A percentile compares a stretch with the other conserved stretches of the same genome.
Evolutionary conservation across 805 yeast genomes (phyloP).

Genomic region (Candida michaelii): DNA sequence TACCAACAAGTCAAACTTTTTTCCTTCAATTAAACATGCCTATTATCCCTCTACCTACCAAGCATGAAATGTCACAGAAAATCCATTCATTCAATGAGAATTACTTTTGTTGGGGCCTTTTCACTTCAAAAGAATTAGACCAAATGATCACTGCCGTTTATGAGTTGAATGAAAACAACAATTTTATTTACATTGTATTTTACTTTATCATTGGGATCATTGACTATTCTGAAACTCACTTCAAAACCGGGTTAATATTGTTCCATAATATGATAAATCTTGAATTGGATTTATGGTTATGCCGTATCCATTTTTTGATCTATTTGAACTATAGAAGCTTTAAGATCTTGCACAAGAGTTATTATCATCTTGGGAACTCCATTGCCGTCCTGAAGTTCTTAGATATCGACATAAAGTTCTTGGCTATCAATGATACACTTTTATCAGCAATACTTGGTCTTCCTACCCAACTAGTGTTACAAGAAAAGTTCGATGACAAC

Average conservation of each 20-base stretch:
- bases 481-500: neutral
- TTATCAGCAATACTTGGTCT: constrained; percentile 1
- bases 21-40: neutral
- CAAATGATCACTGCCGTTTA: constrained; percentile 2
- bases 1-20: neutral
- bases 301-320: constrained; percentile 39
- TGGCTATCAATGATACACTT: constrained; percentile 5
- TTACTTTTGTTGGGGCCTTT: constrained; percentile 4
- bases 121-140: neutral
- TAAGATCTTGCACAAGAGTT: constrained; percentile 1
- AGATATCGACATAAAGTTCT: neutral
- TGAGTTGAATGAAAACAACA: constrained; percentile 4
- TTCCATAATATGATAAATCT: constrained; percentile 24
- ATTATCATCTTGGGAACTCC: constrained; percentile 10
- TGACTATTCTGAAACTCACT: constrained; percentile 20
- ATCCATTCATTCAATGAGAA: neutral
- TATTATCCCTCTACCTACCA: neutral
- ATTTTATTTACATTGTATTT: constrained; percentile 24
- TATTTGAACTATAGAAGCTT: constrained; percentile 37
- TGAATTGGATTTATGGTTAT: constrained; percentile 44
- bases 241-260: constrained; percentile 34
- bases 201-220: constrained; percentile 36
- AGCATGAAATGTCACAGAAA: neutral
- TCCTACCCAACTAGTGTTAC: constrained; percentile 2
- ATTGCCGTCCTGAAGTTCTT: constrained; percentile 2